phyloP scores from a whole-genome alignment of 2,329 filamentous ascomycete genomes.

The Alternaria gansuensis region DNA sequence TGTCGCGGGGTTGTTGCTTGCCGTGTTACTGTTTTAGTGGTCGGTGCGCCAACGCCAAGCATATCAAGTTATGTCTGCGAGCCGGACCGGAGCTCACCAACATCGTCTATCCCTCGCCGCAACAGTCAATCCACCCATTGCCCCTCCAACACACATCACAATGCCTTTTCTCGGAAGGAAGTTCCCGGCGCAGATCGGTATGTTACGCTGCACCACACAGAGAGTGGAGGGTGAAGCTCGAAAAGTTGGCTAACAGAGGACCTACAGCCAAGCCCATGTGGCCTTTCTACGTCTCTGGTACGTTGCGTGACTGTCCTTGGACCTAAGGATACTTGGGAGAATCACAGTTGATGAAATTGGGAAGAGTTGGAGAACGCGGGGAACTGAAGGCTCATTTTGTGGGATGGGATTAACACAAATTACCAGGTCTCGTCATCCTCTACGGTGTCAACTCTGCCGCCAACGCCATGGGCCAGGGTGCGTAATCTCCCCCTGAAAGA shows the following conservation, averaged over 20 bases:
- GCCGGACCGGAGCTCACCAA: conserved; percentile 29
- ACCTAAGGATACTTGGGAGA: neutral
- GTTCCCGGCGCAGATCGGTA: conserved; percentile 61
- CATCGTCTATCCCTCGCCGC: conserved; percentile 44
- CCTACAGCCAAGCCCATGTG: conserved; percentile 83
- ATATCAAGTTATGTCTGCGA: conserved; percentile 32
- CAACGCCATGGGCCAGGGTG: conserved; percentile 80
- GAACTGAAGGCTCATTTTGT: neutral
- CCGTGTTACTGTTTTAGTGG: conserved; percentile 11
- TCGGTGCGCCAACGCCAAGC: conserved; percentile 42
- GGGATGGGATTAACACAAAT: conserved; percentile 30
- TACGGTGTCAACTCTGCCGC: conserved; percentile 91
- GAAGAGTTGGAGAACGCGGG: conserved; percentile 16
- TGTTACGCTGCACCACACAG: conserved; percentile 35
- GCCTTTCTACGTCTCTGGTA: conserved; percentile 96
- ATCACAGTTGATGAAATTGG: conserved; percentile 16
- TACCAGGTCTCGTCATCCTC: conserved; percentile 79
- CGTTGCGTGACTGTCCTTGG: conserved; percentile 51
- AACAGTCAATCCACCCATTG: conserved; percentile 43
- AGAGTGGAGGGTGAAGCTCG: conserved; percentile 11
- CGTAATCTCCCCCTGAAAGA: conserved; percentile 49
- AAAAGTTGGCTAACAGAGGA: conserved; percentile 42
- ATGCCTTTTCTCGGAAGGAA: conserved; percentile 62
- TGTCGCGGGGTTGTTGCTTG: conserved; percentile 30
- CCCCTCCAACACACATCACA: conserved; percentile 43